Evolutionary conservation across 345 rosid species (phyloP), one percentile per base, ranked within the genome.

Genomic region (Eucalyptus fibrosa): DNA sequence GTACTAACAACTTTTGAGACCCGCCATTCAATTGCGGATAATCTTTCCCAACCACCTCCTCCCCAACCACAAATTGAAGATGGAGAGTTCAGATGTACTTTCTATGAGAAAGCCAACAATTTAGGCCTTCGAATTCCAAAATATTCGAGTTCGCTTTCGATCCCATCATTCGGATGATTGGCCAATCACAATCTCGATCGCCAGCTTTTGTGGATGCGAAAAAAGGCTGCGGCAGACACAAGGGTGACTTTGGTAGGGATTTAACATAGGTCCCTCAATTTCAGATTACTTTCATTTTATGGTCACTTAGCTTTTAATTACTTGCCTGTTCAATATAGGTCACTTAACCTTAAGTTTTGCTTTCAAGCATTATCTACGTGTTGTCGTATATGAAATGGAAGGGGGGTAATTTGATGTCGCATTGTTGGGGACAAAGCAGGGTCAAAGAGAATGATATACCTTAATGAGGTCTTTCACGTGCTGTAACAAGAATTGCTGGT

Each of bases 401-500:
- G 83, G 28, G 47, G 45, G 28, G 34, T 77, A 21, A 77, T 21
- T 21, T 40, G 28, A 40, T 77, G 47, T 77, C 21, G 23, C 37
- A 6, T 8, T 28, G 17, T 18, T 86, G 10, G 87, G 50, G 26
- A 40, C 45, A 32, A 53, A 5, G 21, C 16, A 17, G 17, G 56
- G 30, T 53, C 30, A n/a, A 1, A 49, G 34, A 50, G 47, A 32
- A 24, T n/a, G 45, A 17, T 89, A 40, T 60, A 94, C 99, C 98
- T 93, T 93, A 9, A 95, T 28, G 82, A 97, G 90, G 45, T 93
- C 91, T 60, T 88, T 93, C 59, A 92, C 80, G 30, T 92, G 89
- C 86, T 93, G 93, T 60, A 95, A 53, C 88, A 97, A 55, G 91
- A 96, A 94, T 55, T 92, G 94, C 87, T 97, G 94, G 91, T 95